A percentile compares a stretch with the other conserved stretches of the same genome.
Conservation (phyloP, 257 asterid species). For the Penstemon newberryi region DNA sequence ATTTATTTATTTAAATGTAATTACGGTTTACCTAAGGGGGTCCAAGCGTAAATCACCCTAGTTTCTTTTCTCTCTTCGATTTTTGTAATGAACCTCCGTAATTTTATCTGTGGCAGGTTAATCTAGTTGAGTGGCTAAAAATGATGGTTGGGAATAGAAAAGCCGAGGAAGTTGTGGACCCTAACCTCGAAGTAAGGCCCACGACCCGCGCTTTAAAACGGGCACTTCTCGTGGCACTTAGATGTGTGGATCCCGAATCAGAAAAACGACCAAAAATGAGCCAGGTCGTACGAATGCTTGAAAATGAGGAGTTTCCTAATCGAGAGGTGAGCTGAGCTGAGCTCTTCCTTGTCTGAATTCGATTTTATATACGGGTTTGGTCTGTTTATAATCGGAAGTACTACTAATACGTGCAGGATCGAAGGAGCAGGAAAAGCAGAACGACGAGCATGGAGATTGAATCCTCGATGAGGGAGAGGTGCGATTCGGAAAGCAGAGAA, state of each 20-base stretch:
- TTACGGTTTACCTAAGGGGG: too few relatives aligned
- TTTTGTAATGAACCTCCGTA: neutral
- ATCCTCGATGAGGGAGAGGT: conserved; percentile 41
- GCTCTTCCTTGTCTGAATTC: neutral
- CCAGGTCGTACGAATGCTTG: conserved; percentile 45
- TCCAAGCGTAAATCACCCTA: too few relatives aligned
- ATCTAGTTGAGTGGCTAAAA: conserved; percentile 88
- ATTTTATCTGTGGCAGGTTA: conserved; percentile 53
- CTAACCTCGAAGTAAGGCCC: conserved; percentile 36
- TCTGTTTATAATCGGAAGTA: neutral
- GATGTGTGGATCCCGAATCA: conserved; percentile 43
- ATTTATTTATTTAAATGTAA: too few relatives aligned
- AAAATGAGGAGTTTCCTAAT: conserved; percentile 41
- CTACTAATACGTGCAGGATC: conserved; percentile 39
- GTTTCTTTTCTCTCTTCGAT: too few relatives aligned
- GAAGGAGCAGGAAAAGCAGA: conserved; percentile 48
- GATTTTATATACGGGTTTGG: neutral
- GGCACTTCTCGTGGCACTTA: conserved; percentile 42
- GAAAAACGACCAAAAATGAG: conserved; percentile 45
- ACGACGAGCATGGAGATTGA: conserved; percentile 57
- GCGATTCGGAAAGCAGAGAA: conserved; percentile 40
- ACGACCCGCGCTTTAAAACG: conserved; percentile 42
- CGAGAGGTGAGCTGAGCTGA: conserved; percentile 29
- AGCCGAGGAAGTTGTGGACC: conserved; percentile 42
- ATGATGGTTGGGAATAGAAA: conserved; percentile 42